Evolutionary conservation across 305 asterid genomes (phyloP).

Genomic region (Lippia alba): DNA sequence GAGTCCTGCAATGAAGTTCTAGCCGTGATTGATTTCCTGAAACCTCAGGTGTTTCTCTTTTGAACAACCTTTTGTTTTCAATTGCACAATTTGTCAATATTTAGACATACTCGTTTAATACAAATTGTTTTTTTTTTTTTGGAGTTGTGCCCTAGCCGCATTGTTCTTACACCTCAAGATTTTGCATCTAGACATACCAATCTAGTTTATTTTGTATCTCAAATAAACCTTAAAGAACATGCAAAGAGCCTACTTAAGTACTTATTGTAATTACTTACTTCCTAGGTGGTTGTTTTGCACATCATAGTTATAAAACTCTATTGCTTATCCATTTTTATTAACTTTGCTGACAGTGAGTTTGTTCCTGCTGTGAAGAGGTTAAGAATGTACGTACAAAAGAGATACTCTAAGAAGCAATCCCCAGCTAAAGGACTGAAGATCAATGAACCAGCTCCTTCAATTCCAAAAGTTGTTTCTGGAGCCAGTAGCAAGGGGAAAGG

Average conservation of each 20-base stretch:
- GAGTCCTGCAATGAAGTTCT: slow-evolving; percentile 81
- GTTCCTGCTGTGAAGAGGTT: too few relatives aligned
- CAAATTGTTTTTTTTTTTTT: slow-evolving; percentile 84
- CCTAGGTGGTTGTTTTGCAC: slow-evolving; percentile 1
- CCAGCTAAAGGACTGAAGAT: too few relatives aligned
- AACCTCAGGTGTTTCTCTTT: slow-evolving; percentile 68
- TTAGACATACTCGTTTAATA: slow-evolving; percentile 24
- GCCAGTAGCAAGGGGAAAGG: too few relatives aligned
- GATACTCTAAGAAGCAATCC: too few relatives aligned
- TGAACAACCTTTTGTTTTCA: not conserved
- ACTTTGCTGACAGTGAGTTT: too few relatives aligned
- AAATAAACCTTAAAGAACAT: not conserved
- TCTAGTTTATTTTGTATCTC: not conserved
- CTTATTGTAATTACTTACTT: not conserved
- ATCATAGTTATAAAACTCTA: too few relatives aligned
- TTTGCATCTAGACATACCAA: too few relatives aligned
- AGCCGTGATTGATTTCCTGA: slow-evolving; percentile 70
- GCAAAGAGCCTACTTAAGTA: not conserved
- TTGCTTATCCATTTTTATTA: too few relatives aligned
- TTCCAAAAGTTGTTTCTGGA: too few relatives aligned
- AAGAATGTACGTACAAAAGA: too few relatives aligned
- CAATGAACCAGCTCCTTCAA: too few relatives aligned
- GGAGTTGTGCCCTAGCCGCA: slow-evolving; percentile 84
- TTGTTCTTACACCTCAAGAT: slow-evolving; percentile 70
- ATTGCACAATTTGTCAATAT: not conserved